Evolutionary conservation across 768 basidiomycete genomes (phyloP).

Genomic region (Gymnopilus junonius): DNA sequence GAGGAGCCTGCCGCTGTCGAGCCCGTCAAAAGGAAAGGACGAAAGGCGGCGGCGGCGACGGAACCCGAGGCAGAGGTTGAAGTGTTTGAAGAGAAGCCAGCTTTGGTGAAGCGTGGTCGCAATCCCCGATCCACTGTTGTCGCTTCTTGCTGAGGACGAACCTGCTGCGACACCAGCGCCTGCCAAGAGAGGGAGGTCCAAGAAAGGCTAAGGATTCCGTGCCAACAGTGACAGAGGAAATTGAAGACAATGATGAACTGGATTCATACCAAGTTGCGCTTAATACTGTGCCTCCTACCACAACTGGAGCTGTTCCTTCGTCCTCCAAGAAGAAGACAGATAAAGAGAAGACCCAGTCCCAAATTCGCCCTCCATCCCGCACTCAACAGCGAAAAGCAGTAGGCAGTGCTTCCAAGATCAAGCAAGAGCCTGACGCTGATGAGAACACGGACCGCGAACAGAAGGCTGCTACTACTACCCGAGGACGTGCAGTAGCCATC

Average conservation of each 20-base stretch:
- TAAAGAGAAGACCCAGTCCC: not conserved
- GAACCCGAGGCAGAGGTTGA: conserved; percentile 14
- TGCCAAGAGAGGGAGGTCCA: conserved; percentile 20
- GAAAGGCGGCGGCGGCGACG: conserved; percentile 21
- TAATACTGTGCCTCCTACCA: not conserved
- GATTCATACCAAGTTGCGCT: conserved; percentile 2
- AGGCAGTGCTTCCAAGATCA: not conserved
- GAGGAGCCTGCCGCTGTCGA: conserved; percentile 18
- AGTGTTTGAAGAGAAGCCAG: conserved; percentile 25
- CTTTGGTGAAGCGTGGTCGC: conserved; percentile 26
- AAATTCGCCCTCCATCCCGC: not conserved
- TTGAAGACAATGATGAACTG: conserved; percentile 11
- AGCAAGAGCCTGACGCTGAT: conserved; percentile 17
- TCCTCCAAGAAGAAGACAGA: conserved; percentile 8
- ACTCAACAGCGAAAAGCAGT: not conserved
- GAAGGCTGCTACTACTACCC: conserved; percentile 11
- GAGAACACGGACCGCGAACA: conserved; percentile 16
- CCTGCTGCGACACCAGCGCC: conserved; percentile 18
- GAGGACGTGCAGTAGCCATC: conserved; percentile 8
- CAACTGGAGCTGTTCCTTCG: not conserved
- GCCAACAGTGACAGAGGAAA: not conserved
- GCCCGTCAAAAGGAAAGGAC: conserved; percentile 18
- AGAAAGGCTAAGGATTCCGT: conserved; percentile 16
- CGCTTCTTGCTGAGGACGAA: conserved; percentile 10
- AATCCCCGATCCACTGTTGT: conserved; percentile 19